Evolutionary conservation across 1,284 basidiomycete species (phyloP), one percentile per base, ranked within the genome.

Genomic region (Fomitopsis betulina): DNA sequence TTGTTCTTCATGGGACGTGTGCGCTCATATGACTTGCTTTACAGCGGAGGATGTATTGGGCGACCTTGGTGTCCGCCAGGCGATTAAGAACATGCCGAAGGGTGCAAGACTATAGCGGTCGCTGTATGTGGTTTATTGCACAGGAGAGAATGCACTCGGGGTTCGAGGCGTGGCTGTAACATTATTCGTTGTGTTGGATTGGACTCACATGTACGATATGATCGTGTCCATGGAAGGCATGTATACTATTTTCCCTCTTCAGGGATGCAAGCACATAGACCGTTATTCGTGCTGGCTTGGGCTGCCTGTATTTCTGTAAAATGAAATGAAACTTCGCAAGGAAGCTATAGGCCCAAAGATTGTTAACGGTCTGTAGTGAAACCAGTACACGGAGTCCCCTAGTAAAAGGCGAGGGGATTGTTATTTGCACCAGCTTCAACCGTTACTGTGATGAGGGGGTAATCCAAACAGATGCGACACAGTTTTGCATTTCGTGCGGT

Each of bases 1-100:
- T 27, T 3, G 9, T n/a, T 30, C 19, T 60, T 6, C 13, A 17
- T 40, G 35, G 53, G 13, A 57, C 12, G 30, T 15, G 27, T 25
- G 6, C 13, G 19, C 35, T 37, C 35, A 35, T 27, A 27, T 17
- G 9, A 13, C 23, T 43, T 57, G 54, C 32, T 39, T 37, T 42
- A 42, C 49, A 78, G 84, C 85, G 23, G 86, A 89, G 68, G 85
- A 88, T 64, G 86, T 89, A 21, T 70, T 89, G 59, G 83, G 80
- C 51, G 87, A 89, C 67, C 78, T 89, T 27, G 86, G 86, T 60
- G 85, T 88, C 7, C 80, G 86, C 49, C 86, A 89, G 68, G 86
- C 86, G 2, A 76, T 89, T 56, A 79, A 84, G 52, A 73, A 73
- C 23, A 86, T 89, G 79, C 86, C 87, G 39, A 81, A 79, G 73